Conservation (phyloP, 2,329 filamentous ascomycete species). For the Ophiocordyceps camponoti-leonardi region DNA sequence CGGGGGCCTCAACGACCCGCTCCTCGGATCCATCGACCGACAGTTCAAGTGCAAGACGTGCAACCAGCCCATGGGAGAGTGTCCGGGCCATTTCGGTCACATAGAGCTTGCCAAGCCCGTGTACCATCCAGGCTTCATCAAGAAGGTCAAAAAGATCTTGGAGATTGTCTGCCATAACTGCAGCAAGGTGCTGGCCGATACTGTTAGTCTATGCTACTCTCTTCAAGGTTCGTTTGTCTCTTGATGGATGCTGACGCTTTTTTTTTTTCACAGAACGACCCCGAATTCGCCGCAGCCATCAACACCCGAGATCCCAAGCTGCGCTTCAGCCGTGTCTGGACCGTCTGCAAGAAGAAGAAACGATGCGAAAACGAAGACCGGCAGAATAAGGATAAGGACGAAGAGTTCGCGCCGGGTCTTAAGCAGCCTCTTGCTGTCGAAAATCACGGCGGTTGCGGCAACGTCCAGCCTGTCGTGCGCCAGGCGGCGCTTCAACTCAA, state of each 20-base stretch:
- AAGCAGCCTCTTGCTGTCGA: slow-evolving; percentile 28
- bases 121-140: slow-evolving; percentile 89
- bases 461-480: slow-evolving; percentile 72
- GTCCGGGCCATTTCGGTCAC: slow-evolving; percentile 95
- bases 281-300: slow-evolving; percentile 68
- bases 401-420: slow-evolving; percentile 43
- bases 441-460: slow-evolving; percentile 84
- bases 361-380: slow-evolving; percentile 67
- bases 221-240: slow-evolving; percentile 29
- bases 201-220: slow-evolving; percentile 63
- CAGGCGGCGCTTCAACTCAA: slow-evolving; percentile 74
- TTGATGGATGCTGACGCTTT: slow-evolving; percentile 43
- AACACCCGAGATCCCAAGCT: slow-evolving; percentile 80
- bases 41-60: slow-evolving; percentile 94
- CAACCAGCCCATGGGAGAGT: slow-evolving; percentile 87
- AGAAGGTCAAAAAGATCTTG: slow-evolving; percentile 97
- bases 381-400: slow-evolving; percentile 50
- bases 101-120: slow-evolving; percentile 95
- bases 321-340: slow-evolving; percentile 86
- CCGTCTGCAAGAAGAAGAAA: slow-evolving; percentile 75
- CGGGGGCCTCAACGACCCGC: slow-evolving; percentile 85
- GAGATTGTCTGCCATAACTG: slow-evolving; percentile 99
- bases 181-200: slow-evolving; percentile 92
- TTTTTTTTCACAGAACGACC: slow-evolving; percentile 49
- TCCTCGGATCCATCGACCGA: slow-evolving; percentile 89